Percentiles rank a stretch among this genome's conserved stretches.
phyloP scores from a whole-genome alignment of 2,329 filamentous ascomycete species.

The Diplocarpon rosae region DNA sequence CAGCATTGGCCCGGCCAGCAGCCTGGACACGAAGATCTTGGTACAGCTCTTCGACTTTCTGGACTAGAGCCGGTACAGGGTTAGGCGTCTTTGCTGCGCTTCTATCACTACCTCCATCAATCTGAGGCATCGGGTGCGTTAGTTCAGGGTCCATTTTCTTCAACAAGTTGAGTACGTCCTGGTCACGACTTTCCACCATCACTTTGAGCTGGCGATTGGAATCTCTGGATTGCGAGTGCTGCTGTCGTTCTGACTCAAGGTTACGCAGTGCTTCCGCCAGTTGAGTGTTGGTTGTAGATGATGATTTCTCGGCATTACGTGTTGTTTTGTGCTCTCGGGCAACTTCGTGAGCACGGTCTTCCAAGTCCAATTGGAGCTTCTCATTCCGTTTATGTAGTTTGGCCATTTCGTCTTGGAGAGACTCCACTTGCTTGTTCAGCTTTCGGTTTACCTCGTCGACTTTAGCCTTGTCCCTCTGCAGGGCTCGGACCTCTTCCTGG shows the following conservation, averaged over 20 bases:
- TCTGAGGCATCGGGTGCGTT: constrained; percentile 37
- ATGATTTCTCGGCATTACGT: constrained; percentile 79
- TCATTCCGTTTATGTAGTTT: constrained; percentile 90
- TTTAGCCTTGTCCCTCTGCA: constrained; percentile 75
- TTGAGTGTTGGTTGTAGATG: constrained; percentile 69
- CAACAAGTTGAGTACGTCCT: constrained; percentile 72
- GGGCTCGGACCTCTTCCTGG: constrained; percentile 59
- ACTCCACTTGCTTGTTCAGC: constrained; percentile 73
- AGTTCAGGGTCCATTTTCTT: constrained; percentile 72
- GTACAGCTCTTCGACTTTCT: constrained; percentile 80
- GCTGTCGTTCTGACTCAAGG: constrained; percentile 79
- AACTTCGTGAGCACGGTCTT: constrained; percentile 88
- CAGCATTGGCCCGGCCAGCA: constrained; percentile 70
- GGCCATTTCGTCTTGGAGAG: constrained; percentile 71
- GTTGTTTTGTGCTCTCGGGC: constrained; percentile 81
- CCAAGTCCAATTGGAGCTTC: constrained; percentile 75
- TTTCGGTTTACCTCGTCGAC: constrained; percentile 74
- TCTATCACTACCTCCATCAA: constrained; percentile 43
- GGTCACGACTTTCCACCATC: constrained; percentile 67
- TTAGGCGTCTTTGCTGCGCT: constrained; percentile 42
- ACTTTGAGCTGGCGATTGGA: constrained; percentile 73
- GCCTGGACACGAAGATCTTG: constrained; percentile 76
- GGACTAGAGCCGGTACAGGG: constrained; percentile 72
- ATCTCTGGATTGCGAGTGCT: constrained; percentile 73
- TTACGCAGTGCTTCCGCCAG: constrained; percentile 82